phyloP scores from a whole-genome alignment of 2,329 filamentous ascomycete species.

The Nothophaeocryptopus gaeumannii region DNA sequence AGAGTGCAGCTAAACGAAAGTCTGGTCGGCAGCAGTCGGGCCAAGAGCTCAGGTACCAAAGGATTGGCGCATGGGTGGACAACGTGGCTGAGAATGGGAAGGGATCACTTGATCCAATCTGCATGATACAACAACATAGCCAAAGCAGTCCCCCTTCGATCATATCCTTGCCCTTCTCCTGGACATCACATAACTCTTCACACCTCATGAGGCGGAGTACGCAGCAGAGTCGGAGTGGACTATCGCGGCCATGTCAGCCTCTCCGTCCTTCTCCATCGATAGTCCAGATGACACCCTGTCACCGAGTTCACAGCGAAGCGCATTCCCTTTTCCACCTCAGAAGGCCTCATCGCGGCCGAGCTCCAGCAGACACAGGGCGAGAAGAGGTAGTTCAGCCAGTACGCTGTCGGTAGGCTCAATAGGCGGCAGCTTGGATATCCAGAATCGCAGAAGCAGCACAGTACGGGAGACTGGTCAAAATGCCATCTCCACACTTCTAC shows the following conservation, averaged over 20 bases:
- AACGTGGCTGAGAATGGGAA: too few species aligned
- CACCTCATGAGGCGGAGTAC: conserved; percentile 23
- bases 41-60: too few species aligned
- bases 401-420: conserved; percentile 72
- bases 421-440: conserved; percentile 75
- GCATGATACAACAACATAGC: too few species aligned
- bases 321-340: conserved; percentile 59
- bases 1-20: background rate
- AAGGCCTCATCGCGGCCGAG: conserved; percentile 48
- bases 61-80: too few species aligned
- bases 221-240: conserved; percentile 7
- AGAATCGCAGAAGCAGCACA: conserved; percentile 57
- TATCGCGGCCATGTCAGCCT: conserved; percentile 40
- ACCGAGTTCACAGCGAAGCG: conserved; percentile 39
- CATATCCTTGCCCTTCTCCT: too few species aligned
- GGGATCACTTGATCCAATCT: too few species aligned
- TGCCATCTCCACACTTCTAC: conserved; percentile 91
- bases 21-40: background rate
- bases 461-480: conserved; percentile 78
- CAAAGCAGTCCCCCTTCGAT: too few species aligned
- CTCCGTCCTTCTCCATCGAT: conserved; percentile 57
- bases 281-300: conserved; percentile 45
- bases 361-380: conserved; percentile 49
- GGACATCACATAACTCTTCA: too few species aligned
- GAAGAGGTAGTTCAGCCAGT: conserved; percentile 80